Conservation (phyloP, 1,139 yeast genomes). For the Debaryomyces nepalensis region DNA sequence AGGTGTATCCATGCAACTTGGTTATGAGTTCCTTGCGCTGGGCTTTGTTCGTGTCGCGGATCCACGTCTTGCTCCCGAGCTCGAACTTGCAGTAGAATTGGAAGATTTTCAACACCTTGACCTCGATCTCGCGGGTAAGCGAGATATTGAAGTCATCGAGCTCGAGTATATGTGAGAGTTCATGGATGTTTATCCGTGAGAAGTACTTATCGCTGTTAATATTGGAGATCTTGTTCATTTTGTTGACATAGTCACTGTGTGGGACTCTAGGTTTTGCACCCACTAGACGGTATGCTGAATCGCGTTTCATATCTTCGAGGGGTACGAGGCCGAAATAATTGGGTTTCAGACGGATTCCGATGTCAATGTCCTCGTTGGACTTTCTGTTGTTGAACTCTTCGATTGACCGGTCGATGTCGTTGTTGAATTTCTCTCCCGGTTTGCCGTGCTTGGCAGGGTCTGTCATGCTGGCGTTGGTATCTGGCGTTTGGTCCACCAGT, state of each 20-base stretch:
- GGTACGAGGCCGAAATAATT: constrained; percentile 6
- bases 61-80: constrained; percentile 80
- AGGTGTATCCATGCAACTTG: constrained; percentile 52
- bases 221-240: constrained; percentile 11
- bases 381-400: constrained; percentile 1
- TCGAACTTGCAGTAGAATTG: constrained; percentile 64
- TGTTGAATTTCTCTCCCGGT: neutral
- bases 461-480: neutral
- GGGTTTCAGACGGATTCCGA: constrained; percentile 1
- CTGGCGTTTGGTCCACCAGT: neutral
- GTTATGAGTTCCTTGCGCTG: constrained; percentile 56
- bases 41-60: constrained; percentile 66
- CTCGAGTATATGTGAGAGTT: constrained; percentile 31
- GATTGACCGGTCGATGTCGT: constrained; percentile 7
- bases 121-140: constrained; percentile 49
- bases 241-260: constrained; percentile 7
- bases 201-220: constrained; percentile 26
- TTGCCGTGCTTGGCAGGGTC: neutral
- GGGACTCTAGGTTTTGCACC: constrained; percentile 5
- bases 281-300: constrained; percentile 2
- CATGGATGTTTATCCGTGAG: constrained; percentile 35
- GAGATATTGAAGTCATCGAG: constrained; percentile 28
- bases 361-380: neutral
- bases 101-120: constrained; percentile 60
- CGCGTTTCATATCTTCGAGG: constrained; percentile 9